Conservation (phyloP, 495 filamentous ascomycete species). For the Aspergillus carlsbadensis region DNA sequence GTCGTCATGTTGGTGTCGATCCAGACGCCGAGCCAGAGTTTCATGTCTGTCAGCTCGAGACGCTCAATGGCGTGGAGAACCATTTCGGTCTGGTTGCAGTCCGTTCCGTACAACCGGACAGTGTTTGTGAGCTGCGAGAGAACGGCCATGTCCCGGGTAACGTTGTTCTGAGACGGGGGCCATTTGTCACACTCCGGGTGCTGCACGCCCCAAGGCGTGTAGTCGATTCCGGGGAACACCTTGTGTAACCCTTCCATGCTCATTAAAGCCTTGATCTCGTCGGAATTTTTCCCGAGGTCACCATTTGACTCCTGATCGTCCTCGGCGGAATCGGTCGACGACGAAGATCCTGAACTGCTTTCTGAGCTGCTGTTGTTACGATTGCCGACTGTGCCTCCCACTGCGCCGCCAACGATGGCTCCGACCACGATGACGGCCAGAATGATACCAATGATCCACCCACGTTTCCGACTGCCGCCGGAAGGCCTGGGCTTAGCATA, state of each 20-base stretch:
- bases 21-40: conserved; percentile 96
- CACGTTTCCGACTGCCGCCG: conserved; percentile 64
- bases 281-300: conserved; percentile 70
- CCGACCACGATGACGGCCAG: conserved; percentile 62
- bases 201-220: conserved; percentile 87
- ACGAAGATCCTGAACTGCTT: conserved; percentile 8
- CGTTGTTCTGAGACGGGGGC: conserved; percentile 86
- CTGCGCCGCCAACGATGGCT: conserved; percentile 73
- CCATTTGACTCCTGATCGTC: conserved; percentile 55
- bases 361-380: conserved; percentile 23
- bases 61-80: conserved; percentile 77
- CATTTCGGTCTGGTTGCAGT: conserved; percentile 98
- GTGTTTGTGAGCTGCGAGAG: conserved; percentile 89
- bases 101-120: conserved; percentile 89
- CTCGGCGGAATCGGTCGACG: conserved; percentile 24
- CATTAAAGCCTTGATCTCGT: conserved; percentile 79
- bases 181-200: conserved; percentile 80
- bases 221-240: conserved; percentile 96
- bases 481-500: conserved; percentile 58
- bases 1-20: conserved; percentile 82
- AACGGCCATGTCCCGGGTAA: conserved; percentile 89
- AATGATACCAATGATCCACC: conserved; percentile 65
- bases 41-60: conserved; percentile 73
- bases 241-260: conserved; percentile 80
- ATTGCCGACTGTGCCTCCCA: conserved; percentile 67